These are phyloP conservation scores for Ananas comosus DNA, from an alignment of 176 grass and related monocot genomes.

Conservation along the genomic window DNA sequence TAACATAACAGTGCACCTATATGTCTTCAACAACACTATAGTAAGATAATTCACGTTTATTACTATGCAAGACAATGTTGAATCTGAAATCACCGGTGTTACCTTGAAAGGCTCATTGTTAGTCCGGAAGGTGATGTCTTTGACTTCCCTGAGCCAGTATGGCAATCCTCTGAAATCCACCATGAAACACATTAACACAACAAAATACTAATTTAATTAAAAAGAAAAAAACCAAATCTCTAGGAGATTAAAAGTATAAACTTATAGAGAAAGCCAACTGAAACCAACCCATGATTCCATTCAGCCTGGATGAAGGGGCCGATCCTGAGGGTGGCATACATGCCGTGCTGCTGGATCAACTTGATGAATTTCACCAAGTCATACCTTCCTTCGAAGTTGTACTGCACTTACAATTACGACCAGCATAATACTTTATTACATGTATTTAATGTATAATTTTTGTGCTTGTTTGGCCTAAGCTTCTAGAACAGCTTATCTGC, in stretches of 20 bases:
- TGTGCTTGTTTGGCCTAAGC: neutral
- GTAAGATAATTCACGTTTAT: neutral
- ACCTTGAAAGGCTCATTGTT: slow-evolving; percentile 85
- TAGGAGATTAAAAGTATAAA: neutral
- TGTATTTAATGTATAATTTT: neutral
- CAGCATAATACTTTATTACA: neutral
- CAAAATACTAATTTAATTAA: neutral
- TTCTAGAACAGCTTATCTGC: too few relatives aligned
- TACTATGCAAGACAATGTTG: neutral
- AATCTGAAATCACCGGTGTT: neutral
- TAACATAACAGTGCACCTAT: too few relatives aligned
- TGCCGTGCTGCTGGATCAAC: slow-evolving; percentile 40
- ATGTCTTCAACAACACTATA: neutral
- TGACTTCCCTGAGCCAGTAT: slow-evolving; percentile 78
- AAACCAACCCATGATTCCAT: slow-evolving; percentile 85
- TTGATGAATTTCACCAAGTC: slow-evolving; percentile 75
- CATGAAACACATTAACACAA: neutral
- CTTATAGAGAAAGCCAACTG: neutral
- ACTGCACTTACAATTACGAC: slow-evolving; percentile 28
- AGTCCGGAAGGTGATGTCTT: slow-evolving; percentile 54
- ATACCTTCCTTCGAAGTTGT: slow-evolving; percentile 58
- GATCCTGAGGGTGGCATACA: slow-evolving; percentile 60
- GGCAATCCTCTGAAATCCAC: slow-evolving; percentile 55
- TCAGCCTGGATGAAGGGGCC: slow-evolving; percentile 89
- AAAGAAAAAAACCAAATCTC: neutral